A percentile compares a stretch with the other conserved stretches of the same genome.
These are phyloP conservation scores for Cinnamomum chago DNA, from an alignment of 164 flowering plant species.

Conservation along the genomic window DNA sequence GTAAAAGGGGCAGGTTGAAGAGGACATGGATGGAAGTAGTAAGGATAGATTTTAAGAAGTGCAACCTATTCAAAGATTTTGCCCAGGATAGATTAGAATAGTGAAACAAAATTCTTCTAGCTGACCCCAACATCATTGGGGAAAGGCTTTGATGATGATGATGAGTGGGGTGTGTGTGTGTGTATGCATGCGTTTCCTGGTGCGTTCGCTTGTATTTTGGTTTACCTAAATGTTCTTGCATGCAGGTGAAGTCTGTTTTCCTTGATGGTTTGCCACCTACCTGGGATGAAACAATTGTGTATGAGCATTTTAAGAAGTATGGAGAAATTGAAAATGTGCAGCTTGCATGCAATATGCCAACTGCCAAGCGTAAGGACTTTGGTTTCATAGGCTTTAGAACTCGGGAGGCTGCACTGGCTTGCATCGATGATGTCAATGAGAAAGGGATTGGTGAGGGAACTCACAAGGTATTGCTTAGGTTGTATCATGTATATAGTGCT, in stretches of 20 bases:
- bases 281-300: conserved; percentile 27
- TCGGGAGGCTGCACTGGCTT: conserved; percentile 27
- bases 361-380: conserved; percentile 32
- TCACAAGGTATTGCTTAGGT: conserved; percentile 14
- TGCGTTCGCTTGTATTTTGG: too few species aligned
- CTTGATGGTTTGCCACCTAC: conserved; percentile 26
- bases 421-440: conserved; percentile 30
- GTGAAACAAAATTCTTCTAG: too few species aligned
- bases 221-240: not conserved
- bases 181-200: too few species aligned
- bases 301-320: conserved; percentile 20
- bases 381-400: conserved; percentile 23
- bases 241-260: conserved; percentile 29
- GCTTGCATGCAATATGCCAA: conserved; percentile 35
- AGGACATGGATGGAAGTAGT: too few species aligned
- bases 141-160: too few species aligned
- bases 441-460: conserved; percentile 18
- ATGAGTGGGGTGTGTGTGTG: too few species aligned
- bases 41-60: too few species aligned
- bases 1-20: too few species aligned
- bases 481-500: not conserved
- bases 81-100: too few species aligned
- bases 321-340: conserved; percentile 28
- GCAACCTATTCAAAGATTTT: too few species aligned
- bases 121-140: too few species aligned